Evolutionary conservation across 371 early-diverging fungal genomes (phyloP).

Genomic region (Vairimorpha ceranae): DNA sequence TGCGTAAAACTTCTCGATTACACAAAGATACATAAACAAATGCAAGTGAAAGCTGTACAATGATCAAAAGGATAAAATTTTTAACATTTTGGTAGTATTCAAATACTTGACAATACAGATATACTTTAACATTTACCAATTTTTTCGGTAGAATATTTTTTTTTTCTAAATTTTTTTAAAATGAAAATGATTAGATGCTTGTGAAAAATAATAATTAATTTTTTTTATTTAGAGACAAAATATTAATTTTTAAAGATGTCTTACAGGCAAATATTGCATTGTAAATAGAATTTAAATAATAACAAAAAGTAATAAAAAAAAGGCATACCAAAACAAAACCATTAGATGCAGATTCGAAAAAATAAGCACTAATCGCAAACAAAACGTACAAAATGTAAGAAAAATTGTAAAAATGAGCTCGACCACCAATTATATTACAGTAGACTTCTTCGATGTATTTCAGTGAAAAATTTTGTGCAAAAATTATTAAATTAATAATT

Average conservation of each 20-base stretch:
- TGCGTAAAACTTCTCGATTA: too few species aligned
- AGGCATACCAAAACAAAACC: background rate
- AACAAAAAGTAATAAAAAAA: background rate
- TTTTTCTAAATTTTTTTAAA: too few species aligned
- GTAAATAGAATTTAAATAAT: background rate
- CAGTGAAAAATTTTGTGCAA: constrained; percentile 24
- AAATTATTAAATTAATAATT: constrained; percentile 16
- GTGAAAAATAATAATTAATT: too few species aligned
- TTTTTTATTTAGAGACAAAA: background rate
- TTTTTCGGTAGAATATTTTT: too few species aligned
- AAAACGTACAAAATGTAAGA: background rate
- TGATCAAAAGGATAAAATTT: too few species aligned
- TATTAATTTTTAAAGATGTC: background rate
- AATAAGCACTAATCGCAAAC: background rate
- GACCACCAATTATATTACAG: constrained; percentile 7
- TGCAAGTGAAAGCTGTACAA: too few species aligned
- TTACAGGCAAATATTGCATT: background rate
- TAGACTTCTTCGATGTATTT: constrained; percentile 22
- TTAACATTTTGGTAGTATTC: too few species aligned
- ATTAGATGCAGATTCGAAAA: background rate
- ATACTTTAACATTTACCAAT: too few species aligned
- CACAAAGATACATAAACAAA: too few species aligned
- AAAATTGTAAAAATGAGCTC: background rate
- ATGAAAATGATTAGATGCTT: too few species aligned
- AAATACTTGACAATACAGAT: too few species aligned